phyloP scores from a whole-genome alignment of 1,284 basidiomycete genomes.

The Sporisorium reilianum region DNA sequence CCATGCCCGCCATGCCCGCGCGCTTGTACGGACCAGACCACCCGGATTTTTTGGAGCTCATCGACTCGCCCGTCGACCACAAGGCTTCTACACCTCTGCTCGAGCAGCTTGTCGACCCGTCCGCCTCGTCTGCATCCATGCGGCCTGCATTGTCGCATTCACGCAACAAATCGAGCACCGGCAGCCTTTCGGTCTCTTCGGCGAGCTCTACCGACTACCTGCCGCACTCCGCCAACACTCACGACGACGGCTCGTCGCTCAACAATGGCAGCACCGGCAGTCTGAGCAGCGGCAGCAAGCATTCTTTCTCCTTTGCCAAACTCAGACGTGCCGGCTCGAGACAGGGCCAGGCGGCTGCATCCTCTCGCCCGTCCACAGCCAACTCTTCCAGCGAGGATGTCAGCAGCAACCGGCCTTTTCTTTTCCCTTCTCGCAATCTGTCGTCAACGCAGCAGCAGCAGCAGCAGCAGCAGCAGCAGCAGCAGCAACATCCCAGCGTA shows the following conservation, averaged over 20 bases:
- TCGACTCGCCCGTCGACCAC: slow-evolving; percentile 33
- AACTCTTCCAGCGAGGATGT: slow-evolving; percentile 37
- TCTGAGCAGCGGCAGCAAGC: slow-evolving; percentile 33
- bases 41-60: slow-evolving; percentile 48
- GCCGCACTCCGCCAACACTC: slow-evolving; percentile 9
- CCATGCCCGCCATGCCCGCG: slow-evolving; percentile 21
- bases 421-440: slow-evolving; percentile 13
- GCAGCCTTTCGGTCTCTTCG: slow-evolving; percentile 28
- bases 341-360: slow-evolving; percentile 5
- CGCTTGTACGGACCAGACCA: slow-evolving; percentile 40
- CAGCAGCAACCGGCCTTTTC: slow-evolving; percentile 14
- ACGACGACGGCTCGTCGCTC: slow-evolving; percentile 21
- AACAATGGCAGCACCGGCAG: slow-evolving; percentile 35
- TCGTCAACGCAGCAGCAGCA: neutral
- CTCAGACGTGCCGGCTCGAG: slow-evolving; percentile 19
- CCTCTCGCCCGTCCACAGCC: slow-evolving; percentile 25
- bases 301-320: slow-evolving; percentile 38
- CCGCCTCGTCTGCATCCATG: slow-evolving; percentile 12
- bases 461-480: slow-evolving; percentile 5
- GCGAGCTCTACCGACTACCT: slow-evolving; percentile 27
- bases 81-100: slow-evolving; percentile 27
- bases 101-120: slow-evolving; percentile 20
- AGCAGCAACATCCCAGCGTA: too few relatives aligned
- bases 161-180: slow-evolving; percentile 32
- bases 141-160: slow-evolving; percentile 25